Evolutionary conservation across 805 yeast species (phyloP), one percentile per base, ranked within the genome.

Genomic region (Spencermartinsiella europaea): DNA sequence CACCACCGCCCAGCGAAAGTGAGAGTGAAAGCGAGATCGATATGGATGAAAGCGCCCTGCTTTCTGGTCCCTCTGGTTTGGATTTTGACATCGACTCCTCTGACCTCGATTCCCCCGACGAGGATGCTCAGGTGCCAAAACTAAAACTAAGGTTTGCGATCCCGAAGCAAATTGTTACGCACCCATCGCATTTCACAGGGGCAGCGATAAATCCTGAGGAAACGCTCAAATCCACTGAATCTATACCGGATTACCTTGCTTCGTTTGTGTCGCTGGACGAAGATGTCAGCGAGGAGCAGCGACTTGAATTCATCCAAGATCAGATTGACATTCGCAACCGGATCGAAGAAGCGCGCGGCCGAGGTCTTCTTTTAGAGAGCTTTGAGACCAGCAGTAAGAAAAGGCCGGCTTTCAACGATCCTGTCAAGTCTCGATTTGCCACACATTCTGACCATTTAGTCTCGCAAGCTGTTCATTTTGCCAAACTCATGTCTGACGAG

Each of bases 391-490:
- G 37, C 17, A 75, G 19, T 51, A 76, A 43, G 60, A 69, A 43
- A 63, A 12, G 10, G 10, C 31, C 31, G 12, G 31, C 31, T 12
- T 81, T 49, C 79, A 74, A 52, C 60, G 67, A 67, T 25, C 71
- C 72, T 14, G 77, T 90, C 0, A 25, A 25, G 12, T 25, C 31
- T 12, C 7, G 12, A 25, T 25, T 25, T 12, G 31, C 31, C 7
- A 25, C 31, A 7, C 82, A 78, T 57, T 75, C 76, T 38, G 97
- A 90, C 57, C 82, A 85, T 62, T 66, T 93, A 22, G 63, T 88
- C 0, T 75, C 81, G 0, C 98, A 91, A 52, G 95, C 90, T 1
- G 62, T 81, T 21, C 73, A 79, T 38, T 76, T 87, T 54, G 76
- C 95, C 3, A 82, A 79, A 53, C 65, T 86, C 8, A 79, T 88